phyloP scores from a whole-genome alignment of 495 filamentous ascomycete genomes.

The Tuber aestivum region DNA sequence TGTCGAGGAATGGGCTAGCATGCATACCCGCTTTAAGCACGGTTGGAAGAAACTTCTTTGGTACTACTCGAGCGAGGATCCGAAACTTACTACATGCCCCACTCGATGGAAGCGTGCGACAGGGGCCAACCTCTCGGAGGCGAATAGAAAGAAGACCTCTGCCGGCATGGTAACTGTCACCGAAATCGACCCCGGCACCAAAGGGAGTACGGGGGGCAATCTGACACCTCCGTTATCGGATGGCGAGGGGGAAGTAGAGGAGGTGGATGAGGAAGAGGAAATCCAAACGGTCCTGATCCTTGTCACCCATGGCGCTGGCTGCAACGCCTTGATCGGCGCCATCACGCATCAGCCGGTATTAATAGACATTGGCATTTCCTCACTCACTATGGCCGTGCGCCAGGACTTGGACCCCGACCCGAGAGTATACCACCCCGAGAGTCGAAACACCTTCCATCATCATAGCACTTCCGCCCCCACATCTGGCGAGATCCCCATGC shows the following conservation, averaged over 20 bases:
- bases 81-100: constrained; percentile 44
- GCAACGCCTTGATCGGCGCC: constrained; percentile 89
- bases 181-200: constrained; percentile 16
- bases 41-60: constrained; percentile 74
- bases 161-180: constrained; percentile 25
- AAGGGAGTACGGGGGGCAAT: constrained; percentile 19
- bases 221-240: constrained; percentile 34
- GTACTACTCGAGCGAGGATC: constrained; percentile 60
- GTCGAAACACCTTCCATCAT: constrained; percentile 38
- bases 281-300: constrained; percentile 77
- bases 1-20: constrained; percentile 88
- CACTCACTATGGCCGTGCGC: constrained; percentile 80
- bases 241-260: constrained; percentile 28
- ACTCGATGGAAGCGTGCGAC: constrained; percentile 38
- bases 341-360: constrained; percentile 83
- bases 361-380: constrained; percentile 81
- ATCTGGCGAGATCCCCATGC: constrained; percentile 41
- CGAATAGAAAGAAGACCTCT: constrained; percentile 6
- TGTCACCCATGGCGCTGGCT: constrained; percentile 95
- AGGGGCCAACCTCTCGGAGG: constrained; percentile 8
- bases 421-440: constrained; percentile 32
- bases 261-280: constrained; percentile 49
- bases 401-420: constrained; percentile 47
- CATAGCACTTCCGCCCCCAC: constrained; percentile 28
- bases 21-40: constrained; percentile 81